phyloP scores from a whole-genome alignment of 2,329 filamentous ascomycete species.

The Venturia carpophila region DNA sequence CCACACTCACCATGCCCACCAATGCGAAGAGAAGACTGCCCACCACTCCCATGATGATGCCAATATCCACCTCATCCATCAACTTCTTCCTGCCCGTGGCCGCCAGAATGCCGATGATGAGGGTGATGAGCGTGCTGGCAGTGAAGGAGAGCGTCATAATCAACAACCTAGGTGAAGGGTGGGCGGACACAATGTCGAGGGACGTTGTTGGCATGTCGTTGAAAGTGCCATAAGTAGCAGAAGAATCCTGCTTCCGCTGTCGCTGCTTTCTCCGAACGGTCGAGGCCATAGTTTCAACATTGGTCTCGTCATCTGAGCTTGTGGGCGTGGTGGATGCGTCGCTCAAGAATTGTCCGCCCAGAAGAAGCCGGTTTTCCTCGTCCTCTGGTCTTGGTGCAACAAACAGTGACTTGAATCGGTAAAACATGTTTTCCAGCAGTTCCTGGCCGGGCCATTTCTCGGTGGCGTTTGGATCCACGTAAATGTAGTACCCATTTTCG shows the following conservation, averaged over 20 bases:
- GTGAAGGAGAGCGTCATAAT: constrained; percentile 38
- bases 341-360: not conserved
- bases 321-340: not conserved
- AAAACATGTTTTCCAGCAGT: not conserved
- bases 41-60: constrained; percentile 61
- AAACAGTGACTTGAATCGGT: not conserved
- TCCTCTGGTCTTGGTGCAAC: not conserved
- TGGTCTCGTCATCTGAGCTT: constrained; percentile 9
- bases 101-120: constrained; percentile 58
- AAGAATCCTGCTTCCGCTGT: not conserved
- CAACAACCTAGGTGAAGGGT: constrained; percentile 31
- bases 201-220: not conserved
- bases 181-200: constrained; percentile 18
- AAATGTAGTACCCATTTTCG: constrained; percentile 59
- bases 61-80: constrained; percentile 64
- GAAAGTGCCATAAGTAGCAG: constrained; percentile 1
- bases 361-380: constrained; percentile 2
- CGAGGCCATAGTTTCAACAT: not conserved
- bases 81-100: constrained; percentile 60
- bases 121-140: constrained; percentile 55
- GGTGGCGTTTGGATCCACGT: constrained; percentile 59
- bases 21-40: constrained; percentile 58
- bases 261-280: not conserved
- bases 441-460: constrained; percentile 13
- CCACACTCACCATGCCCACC: constrained; percentile 51